Evolutionary conservation across 176 grass and related monocot species (phyloP), one percentile per base, ranked within the genome.

Genomic region (Carex cristatella): DNA sequence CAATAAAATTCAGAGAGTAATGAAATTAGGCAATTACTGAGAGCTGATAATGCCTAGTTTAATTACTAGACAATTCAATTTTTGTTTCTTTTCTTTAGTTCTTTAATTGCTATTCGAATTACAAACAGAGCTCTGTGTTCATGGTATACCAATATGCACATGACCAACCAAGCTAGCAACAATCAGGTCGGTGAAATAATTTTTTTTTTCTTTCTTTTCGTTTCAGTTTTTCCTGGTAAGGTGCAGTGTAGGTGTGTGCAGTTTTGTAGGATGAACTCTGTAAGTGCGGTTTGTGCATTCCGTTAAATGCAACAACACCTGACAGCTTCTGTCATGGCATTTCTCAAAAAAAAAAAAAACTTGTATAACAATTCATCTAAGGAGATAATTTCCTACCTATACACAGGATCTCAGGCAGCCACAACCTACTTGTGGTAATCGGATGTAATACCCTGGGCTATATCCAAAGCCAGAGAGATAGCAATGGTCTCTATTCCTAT

Each of bases 371-470:
- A 18, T 16, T 18, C 56, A 59, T 16, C 2, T 59, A 16, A 18
- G 56, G 14, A 66, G 11, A 9, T 32, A n/a, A 53, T 38, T 14
- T 32, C 32, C 28, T 37, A 54, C 31, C 5, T 55, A 61, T 49
- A 63, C 33, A 35, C 90, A 85, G 87, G 65, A 83, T 94, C 81
- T 92, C 91, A 42, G 87, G 89, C 84, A 65, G 51, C 5, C 80
- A 42, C 57, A 97, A 97, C 88, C 33, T 88, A 74, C 89, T 97
- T 89, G 90, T 89, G 13, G 90, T 92, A 46, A 13, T 97, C 65
- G 94, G 94, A 13, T 97, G 94, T 87, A 88, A 92, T 74, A 86
- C 90, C 6, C 68, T 94, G 9, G 94, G 90, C 23, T 97, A 89
- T 60, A 89, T 92, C 80, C 4, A 38, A 3, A 87, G 70, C 5